Conservation (phyloP, 2,329 filamentous ascomycete genomes). For the Fusarium phyllophilum region DNA sequence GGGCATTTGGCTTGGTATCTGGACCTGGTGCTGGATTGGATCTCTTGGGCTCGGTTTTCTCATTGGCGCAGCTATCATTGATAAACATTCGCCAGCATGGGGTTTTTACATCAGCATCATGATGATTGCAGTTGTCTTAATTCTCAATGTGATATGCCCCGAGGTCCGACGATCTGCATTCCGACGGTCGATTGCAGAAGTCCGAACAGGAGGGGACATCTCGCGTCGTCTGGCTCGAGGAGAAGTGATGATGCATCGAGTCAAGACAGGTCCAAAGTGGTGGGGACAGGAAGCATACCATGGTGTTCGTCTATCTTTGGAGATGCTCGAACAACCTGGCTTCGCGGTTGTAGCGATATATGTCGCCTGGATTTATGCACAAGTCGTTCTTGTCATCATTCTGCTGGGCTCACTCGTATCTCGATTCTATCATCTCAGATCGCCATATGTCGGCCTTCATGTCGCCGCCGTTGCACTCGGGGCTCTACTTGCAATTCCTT, state of each 20-base stretch:
- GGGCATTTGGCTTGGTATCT: slow-evolving; percentile 81
- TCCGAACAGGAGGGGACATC: slow-evolving; percentile 62
- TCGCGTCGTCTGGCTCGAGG: slow-evolving; percentile 73
- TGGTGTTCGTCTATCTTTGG: slow-evolving; percentile 70
- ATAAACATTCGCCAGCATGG: slow-evolving; percentile 72
- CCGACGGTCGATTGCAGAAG: slow-evolving; percentile 74
- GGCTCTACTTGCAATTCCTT: slow-evolving; percentile 74
- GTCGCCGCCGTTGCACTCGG: slow-evolving; percentile 75
- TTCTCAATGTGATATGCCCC: slow-evolving; percentile 77
- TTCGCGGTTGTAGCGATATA: slow-evolving; percentile 80
- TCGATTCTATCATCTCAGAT: slow-evolving; percentile 70
- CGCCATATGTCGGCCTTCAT: slow-evolving; percentile 73
- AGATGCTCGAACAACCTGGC: slow-evolving; percentile 79
- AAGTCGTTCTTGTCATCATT: slow-evolving; percentile 77
- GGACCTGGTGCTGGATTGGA: slow-evolving; percentile 81
- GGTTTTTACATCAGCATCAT: slow-evolving; percentile 80
- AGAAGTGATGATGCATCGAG: slow-evolving; percentile 80
- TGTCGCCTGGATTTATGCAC: slow-evolving; percentile 80
- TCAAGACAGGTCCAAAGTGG: slow-evolving; percentile 76
- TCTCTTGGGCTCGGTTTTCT: slow-evolving; percentile 78
- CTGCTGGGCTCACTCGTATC: slow-evolving; percentile 78
- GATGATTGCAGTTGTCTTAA: slow-evolving; percentile 70
- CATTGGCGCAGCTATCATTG: slow-evolving; percentile 76
- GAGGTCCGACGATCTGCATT: slow-evolving; percentile 77
- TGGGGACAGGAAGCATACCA: slow-evolving; percentile 82